A percentile compares a stretch with the other conserved stretches of the same genome.
Evolutionary conservation across 192 early-diverging fungal species (phyloP).

Genomic region (Linnemannia hyalina): DNA sequence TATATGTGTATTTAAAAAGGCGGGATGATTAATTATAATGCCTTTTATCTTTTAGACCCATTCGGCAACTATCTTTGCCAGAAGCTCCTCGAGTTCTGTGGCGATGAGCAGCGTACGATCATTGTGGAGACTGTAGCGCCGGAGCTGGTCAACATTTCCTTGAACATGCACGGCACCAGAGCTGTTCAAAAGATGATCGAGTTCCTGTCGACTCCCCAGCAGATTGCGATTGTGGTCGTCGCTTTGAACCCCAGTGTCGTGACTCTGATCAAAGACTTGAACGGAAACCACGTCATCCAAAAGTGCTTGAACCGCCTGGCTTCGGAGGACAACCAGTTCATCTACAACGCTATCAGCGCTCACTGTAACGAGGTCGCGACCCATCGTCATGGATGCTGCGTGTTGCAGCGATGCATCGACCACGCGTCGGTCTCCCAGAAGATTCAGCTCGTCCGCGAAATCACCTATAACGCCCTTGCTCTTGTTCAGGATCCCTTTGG

Average conservation of each 20-base stretch:
- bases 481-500: conserved; percentile 93
- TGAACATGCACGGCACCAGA: conserved; percentile 95
- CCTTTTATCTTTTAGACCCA: conserved; percentile 67
- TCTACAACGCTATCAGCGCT: conserved; percentile 83
- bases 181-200: conserved; percentile 94
- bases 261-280: conserved; percentile 89
- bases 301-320: conserved; percentile 87
- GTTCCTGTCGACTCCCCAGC: conserved; percentile 71
- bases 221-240: conserved; percentile 76
- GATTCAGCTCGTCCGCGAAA: conserved; percentile 80
- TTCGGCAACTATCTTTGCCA: conserved; percentile 96
- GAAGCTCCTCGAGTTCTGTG: conserved; percentile 86
- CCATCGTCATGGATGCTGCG: conserved; percentile 94
- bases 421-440: conserved; percentile 79
- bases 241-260: conserved; percentile 81
- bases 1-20: too few species aligned
- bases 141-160: conserved; percentile 82
- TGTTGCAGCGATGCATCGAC: conserved; percentile 93
- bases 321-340: conserved; percentile 87
- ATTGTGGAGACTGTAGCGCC: conserved; percentile 80
- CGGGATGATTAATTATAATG: too few species aligned
- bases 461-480: conserved; percentile 79
- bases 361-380: conserved; percentile 88
- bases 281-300: conserved; percentile 95
- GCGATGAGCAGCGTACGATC: conserved; percentile 79